Base-by-base conservation (phyloP, 2,329 filamentous ascomycete species). In the Diaporthe capsici region DNA sequence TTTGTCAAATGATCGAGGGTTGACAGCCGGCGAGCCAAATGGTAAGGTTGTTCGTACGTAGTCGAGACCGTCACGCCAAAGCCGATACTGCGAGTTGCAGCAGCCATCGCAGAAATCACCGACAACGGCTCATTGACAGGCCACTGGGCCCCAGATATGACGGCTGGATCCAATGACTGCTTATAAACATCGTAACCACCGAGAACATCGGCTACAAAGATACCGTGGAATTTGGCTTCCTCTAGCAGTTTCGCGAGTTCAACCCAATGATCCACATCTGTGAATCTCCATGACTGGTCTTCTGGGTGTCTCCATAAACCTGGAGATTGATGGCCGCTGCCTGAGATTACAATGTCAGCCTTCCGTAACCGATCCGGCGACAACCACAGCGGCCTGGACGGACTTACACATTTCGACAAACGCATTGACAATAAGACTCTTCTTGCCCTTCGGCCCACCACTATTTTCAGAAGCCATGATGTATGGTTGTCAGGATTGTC, bases 161-260 rank as follows among this genome's bases (percentile, higher is more conserved):
- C 88, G 0, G 91, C 90, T 0, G 92, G 89, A 4, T 89, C 87
- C 5, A 85, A 83, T 0, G 90, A 90, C 0, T 91, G 89, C 76
- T 91, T 90, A 83, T 93, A 94, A 6, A 94, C 91, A 84, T 94
- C 92, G 80, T 94, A 94, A 8, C 91, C 91, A 78, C 80, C 88
- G 1, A 94, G 86, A 0, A 93, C 91, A 80, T 93, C 92, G 0
- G 92, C 92, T 71, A 93, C 91, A 82, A 93, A 93, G 49, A 93
- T 91, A 15, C 90, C 91, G 72, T 93, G 90, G 78, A 93, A 92
- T 72, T 92, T 91, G 42, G 89, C 91, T 0, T 86, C 84, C 77
- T 93, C 91, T 0, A 92, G 86, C 0, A 90, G 83, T 76, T 92
- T 86, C 0, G 91, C 91, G 0, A 93, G 82, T 70, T 90, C 86